phyloP scores from a whole-genome alignment of 1,139 yeast genomes.

The Lodderomyces margitis region DNA sequence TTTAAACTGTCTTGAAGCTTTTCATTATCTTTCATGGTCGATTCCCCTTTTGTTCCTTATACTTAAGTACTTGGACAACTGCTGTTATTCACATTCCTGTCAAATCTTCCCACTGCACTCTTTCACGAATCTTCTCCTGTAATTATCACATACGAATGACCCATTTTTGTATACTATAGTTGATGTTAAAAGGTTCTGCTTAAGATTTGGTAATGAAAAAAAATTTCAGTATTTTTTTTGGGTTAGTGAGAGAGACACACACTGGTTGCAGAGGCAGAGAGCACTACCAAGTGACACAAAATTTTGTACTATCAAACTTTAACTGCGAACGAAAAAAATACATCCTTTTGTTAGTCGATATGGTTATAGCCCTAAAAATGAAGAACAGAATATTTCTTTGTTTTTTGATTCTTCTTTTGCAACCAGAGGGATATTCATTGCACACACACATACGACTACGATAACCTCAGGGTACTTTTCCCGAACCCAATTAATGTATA shows the following conservation, averaged over 20 bases:
- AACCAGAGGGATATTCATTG: background rate
- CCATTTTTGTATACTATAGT: conserved; percentile 52
- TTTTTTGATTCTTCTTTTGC: no score
- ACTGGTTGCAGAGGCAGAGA: conserved; percentile 3
- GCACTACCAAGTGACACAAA: conserved; percentile 1
- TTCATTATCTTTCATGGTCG: no score
- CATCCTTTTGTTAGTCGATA: background rate
- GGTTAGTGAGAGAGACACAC: conserved; percentile 15
- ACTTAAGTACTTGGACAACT: no score
- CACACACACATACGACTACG: no score
- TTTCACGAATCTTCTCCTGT: background rate
- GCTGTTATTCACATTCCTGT: background rate
- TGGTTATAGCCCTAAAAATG: conserved; percentile 4
- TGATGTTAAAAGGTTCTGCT: conserved; percentile 7
- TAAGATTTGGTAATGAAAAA: conserved; percentile 7
- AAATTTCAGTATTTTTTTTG: conserved; percentile 11
- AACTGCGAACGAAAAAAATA: background rate
- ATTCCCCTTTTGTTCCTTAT: no score
- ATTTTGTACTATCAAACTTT: no score
- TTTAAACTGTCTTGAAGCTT: no score
- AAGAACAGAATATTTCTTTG: no score
- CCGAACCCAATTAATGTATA: conserved; percentile 2
- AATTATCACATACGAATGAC: conserved; percentile 65
- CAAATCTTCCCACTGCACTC: background rate
- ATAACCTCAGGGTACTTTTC: no score